phyloP scores from a whole-genome alignment of 2,329 filamentous ascomycete genomes.

The Botrytis cinerea region DNA sequence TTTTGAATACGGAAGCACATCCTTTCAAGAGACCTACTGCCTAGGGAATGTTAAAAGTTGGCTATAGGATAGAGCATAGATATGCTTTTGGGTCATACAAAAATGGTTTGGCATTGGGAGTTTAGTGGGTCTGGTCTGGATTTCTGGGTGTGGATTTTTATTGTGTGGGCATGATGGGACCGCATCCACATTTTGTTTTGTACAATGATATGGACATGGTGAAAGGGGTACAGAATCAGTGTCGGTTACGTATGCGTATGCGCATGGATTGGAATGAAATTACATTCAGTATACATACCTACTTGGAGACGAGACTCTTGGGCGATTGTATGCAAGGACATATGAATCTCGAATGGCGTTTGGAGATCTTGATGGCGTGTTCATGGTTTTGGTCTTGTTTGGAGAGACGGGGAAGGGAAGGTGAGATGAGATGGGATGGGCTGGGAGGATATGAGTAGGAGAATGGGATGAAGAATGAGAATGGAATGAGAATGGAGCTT shows the following conservation, averaged over 20 bases:
- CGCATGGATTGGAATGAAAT: not conserved
- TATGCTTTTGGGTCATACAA: constrained; percentile 4
- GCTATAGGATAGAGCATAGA: not conserved
- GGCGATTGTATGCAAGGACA: not conserved
- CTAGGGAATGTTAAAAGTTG: not conserved
- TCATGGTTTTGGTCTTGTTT: not conserved
- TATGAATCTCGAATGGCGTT: not conserved
- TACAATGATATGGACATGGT: not conserved
- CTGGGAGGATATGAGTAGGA: too few relatives aligned
- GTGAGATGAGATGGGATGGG: not conserved
- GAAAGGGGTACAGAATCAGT: not conserved
- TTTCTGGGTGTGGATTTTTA: not conserved
- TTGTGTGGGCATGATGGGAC: not conserved
- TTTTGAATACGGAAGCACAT: constrained; percentile 53
- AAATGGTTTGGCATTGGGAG: constrained; percentile 5
- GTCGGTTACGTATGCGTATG: not conserved
- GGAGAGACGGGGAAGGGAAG: not conserved
- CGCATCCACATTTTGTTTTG: not conserved
- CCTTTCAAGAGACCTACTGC: constrained; percentile 39
- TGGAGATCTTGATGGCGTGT: not conserved
- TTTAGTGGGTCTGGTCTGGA: not conserved
- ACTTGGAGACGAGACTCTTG: not conserved
- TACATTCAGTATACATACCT: not conserved
- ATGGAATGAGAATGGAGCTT: not conserved
- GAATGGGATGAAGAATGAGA: not conserved